Base-by-base conservation (phyloP, 2,329 filamentous ascomycete species). In the Scytalidium sp. region DNA sequence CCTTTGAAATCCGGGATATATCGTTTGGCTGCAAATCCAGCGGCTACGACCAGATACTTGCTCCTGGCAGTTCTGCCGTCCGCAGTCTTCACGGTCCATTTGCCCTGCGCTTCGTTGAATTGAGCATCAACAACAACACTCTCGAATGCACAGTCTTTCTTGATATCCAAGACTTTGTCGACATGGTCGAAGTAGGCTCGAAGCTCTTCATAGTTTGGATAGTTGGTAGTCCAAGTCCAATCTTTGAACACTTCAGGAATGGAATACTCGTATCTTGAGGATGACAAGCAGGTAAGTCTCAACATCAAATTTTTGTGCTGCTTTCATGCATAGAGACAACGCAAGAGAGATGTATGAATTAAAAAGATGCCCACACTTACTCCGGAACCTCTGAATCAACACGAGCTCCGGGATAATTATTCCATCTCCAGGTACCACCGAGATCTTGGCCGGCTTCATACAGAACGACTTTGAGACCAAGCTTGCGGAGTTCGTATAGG, bases 401-500 rank as follows among this genome's bases (percentile, higher is more conserved):
- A 20, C 55, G 25, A 10, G 59, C 59, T 23, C 60, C 60, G 3
- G 60, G 60, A 36, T 58, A 58, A 11, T 43, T 32, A 43, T 58
- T 58, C 56, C 55, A 57, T 46, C 75, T 10, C 80, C 81, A 84
- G 0, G 72, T 75, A 20, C 79, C 79, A 2, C 78, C 79, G 0
- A 72, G 61, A 45, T 75, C 72, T 8, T 69, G 69, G 10, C 74
- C 79, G 0, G 77, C 75, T 53, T 84, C 80, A 52, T 75, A 77
- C 19, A 82, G 69, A 23, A 72, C 69, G 2, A 70, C 65, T 11
- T 73, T 75, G 23, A 75, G 61, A 1, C 78, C 79, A 9, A 68
- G 67, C 9, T 79, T 73, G 13, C 56, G 70, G 64, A 1, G 77
- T 73, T 0, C 78, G 77, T 50, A n/a, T 11, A 52, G 45, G 1